phyloP scores from a whole-genome alignment of 148 eudicot genomes.

The Fagopyrum homotropicum region DNA sequence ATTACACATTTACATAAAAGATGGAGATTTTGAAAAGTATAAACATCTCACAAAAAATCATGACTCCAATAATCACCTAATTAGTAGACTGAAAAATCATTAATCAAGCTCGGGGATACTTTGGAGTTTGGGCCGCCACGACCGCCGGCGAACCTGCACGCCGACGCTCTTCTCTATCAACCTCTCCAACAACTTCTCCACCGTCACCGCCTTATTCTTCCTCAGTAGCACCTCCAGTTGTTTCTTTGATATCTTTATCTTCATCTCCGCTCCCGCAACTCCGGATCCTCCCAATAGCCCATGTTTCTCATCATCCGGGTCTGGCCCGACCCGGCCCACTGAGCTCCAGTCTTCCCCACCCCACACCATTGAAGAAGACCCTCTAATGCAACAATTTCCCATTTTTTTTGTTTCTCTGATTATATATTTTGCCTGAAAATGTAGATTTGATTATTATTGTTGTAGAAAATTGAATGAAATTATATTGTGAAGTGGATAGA shows the following conservation, averaged over 20 bases:
- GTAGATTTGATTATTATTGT: background rate
- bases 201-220: slow-evolving; percentile 3
- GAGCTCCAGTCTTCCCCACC: slow-evolving; percentile 14
- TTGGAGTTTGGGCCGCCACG: slow-evolving; percentile 33
- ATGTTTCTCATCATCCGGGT: slow-evolving; percentile 3
- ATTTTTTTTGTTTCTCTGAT: background rate
- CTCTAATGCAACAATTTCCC: slow-evolving; percentile 10
- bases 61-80: no score
- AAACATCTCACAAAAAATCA: background rate
- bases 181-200: slow-evolving; percentile 18
- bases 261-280: slow-evolving; percentile 18
- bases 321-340: background rate
- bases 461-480: no score
- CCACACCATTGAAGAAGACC: slow-evolving; percentile 10
- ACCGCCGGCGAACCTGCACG: slow-evolving; percentile 21
- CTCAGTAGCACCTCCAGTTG: slow-evolving; percentile 24
- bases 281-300: slow-evolving; percentile 4
- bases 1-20: background rate
- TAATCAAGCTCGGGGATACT: slow-evolving; percentile 23
- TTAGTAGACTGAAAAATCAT: no score
- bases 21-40: background rate
- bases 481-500: no score
- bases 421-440: background rate
- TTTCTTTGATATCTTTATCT: slow-evolving; percentile 31
- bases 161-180: slow-evolving; percentile 28